A percentile compares a stretch with the other conserved stretches of the same genome.
Evolutionary conservation across 83 land plant species (phyloP).

Genomic region (Picea abies): DNA sequence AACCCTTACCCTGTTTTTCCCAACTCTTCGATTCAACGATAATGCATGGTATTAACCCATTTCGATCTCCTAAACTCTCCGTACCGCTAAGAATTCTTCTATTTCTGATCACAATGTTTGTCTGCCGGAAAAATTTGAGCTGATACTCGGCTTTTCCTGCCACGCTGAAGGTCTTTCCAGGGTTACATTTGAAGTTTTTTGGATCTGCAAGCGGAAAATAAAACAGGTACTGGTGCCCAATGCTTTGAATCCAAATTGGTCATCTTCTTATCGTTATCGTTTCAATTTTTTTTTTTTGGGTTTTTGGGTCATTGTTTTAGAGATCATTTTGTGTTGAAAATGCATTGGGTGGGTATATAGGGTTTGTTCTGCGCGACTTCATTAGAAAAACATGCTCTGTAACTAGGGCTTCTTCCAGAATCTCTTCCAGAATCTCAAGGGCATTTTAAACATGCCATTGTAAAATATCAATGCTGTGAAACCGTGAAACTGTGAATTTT

Average conservation of each 20-base stretch:
- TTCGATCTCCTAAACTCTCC: neutral
- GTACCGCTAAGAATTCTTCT: neutral
- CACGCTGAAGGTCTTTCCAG: neutral
- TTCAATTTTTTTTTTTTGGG: neutral
- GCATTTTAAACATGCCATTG: constrained; percentile 4
- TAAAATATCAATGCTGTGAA: neutral
- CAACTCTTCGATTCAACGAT: neutral
- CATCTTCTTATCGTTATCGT: neutral
- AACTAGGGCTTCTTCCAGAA: neutral
- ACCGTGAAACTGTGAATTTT: neutral
- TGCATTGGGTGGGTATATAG: neutral
- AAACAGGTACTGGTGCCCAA: neutral
- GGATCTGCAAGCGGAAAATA: constrained; percentile 8
- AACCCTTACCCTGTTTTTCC: neutral
- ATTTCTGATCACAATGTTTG: neutral
- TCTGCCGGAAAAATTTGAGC: neutral
- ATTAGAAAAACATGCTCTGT: neutral
- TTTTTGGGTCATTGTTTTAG: neutral
- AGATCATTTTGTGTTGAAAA: neutral
- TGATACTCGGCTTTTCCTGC: neutral
- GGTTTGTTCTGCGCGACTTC: neutral
- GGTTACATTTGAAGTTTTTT: neutral
- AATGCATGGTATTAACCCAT: neutral
- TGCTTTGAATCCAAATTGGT: neutral
- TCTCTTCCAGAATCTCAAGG: no score